phyloP scores from a whole-genome alignment of 768 basidiomycete genomes.

The Pleurotus djamor region DNA sequence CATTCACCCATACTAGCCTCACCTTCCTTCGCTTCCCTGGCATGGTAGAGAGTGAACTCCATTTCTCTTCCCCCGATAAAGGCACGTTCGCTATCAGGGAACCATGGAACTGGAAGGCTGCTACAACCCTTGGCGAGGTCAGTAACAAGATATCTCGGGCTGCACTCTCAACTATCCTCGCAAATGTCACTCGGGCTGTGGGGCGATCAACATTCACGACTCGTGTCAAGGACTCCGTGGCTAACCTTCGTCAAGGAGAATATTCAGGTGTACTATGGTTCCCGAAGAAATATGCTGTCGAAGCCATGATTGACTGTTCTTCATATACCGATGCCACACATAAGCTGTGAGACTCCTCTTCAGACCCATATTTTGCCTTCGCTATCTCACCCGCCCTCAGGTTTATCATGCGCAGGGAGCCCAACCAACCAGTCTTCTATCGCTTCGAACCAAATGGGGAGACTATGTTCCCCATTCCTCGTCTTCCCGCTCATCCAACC shows the following conservation, averaged over 20 bases:
- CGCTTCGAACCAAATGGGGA: not conserved
- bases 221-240: not conserved
- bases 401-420: conserved; percentile 1
- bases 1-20: not conserved
- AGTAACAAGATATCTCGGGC: no score
- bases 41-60: conserved; percentile 1
- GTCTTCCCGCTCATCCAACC: not conserved
- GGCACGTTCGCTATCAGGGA: conserved; percentile 1
- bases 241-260: not conserved
- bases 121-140: not conserved
- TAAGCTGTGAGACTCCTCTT: not conserved
- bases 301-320: not conserved
- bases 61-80: not conserved
- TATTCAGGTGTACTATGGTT: not conserved
- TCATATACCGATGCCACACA: not conserved
- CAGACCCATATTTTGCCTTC: not conserved
- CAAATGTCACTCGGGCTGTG: no score
- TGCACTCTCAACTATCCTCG: no score
- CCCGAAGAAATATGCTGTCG: not conserved
- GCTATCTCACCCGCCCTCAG: not conserved
- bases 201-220: not conserved
- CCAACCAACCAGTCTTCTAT: not conserved
- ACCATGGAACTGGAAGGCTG: not conserved
- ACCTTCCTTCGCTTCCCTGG: conserved; percentile 8
- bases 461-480: not conserved